These are phyloP conservation scores for Melastoma malabathricum DNA, from an alignment of 345 rosid genomes.

Conservation along the genomic window DNA sequence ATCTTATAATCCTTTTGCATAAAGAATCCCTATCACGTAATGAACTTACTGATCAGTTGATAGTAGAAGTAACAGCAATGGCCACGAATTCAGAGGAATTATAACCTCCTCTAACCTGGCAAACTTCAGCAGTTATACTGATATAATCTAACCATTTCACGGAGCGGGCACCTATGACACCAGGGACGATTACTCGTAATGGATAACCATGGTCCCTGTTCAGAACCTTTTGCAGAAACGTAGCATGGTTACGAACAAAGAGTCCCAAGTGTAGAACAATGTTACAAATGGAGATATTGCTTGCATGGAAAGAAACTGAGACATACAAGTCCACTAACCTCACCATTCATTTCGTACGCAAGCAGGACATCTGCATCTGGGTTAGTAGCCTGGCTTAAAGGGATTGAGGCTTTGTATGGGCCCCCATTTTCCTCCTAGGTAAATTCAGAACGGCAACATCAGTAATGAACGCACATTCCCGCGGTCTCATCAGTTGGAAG, in stretches of 20 bases:
- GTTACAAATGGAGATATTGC: too few species aligned
- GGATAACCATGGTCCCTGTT: slow-evolving; percentile 96
- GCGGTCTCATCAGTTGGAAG: too few species aligned
- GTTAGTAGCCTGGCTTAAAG: slow-evolving; percentile 76
- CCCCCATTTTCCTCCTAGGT: slow-evolving; percentile 95
- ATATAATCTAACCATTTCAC: slow-evolving; percentile 96
- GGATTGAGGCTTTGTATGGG: slow-evolving; percentile 92
- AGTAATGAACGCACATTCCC: too few species aligned
- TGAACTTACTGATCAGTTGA: slow-evolving; percentile 1
- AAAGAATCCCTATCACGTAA: slow-evolving; percentile 63
- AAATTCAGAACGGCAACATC: too few species aligned
- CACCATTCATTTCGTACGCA: slow-evolving; percentile 97
- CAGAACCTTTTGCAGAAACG: slow-evolving; percentile 39
- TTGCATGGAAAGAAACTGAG: too few species aligned
- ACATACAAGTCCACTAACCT: slow-evolving; percentile 33
- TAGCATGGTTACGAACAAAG: background rate
- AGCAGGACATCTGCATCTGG: slow-evolving; percentile 91
- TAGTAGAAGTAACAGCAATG: slow-evolving; percentile 2
- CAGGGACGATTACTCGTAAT: slow-evolving; percentile 78
- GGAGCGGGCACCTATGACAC: slow-evolving; percentile 96
- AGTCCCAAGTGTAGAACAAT: too few species aligned
- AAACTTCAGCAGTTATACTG: slow-evolving; percentile 63
- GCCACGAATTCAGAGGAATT: background rate
- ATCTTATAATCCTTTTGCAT: slow-evolving; percentile 97
- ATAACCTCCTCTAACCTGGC: slow-evolving; percentile 42